Conservation (phyloP, 768 basidiomycete species). For the Cystoderma amianthinum region DNA sequence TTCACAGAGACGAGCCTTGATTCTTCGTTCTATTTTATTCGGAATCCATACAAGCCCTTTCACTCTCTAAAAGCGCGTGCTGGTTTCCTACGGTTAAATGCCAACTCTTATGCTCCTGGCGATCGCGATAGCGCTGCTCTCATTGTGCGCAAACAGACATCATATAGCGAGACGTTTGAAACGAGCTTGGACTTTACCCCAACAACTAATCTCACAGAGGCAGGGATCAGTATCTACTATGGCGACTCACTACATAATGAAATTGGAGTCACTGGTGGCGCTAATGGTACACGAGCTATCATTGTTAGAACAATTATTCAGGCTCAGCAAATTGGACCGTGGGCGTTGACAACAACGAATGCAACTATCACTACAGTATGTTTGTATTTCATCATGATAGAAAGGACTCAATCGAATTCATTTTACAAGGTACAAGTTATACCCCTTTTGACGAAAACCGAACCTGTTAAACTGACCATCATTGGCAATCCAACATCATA, state of each 20-base stretch:
- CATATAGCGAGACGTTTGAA: constrained; percentile 29
- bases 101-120: constrained; percentile 28
- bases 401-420: no score
- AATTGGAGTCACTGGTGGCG: constrained; percentile 20
- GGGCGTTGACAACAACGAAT: constrained; percentile 22
- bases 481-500: constrained; percentile 21
- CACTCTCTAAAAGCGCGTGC: constrained; percentile 19
- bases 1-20: constrained; percentile 21
- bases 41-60: constrained; percentile 31
- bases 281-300: constrained; percentile 14
- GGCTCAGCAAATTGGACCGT: constrained; percentile 26
- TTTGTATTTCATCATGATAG: no score
- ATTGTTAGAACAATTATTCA: constrained; percentile 20
- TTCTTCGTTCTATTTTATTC: constrained; percentile 26
- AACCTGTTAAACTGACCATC: constrained; percentile 21
- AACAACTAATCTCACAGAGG: constrained; percentile 23
- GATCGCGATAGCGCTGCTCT: constrained; percentile 30
- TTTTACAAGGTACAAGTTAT: constrained; percentile 11
- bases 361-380: constrained; percentile 20
- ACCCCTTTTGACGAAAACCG: constrained; percentile 13
- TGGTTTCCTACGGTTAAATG: constrained; percentile 21
- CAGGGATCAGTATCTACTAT: constrained; percentile 27
- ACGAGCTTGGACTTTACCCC: constrained; percentile 24
- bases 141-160: constrained; percentile 28
- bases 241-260: constrained; percentile 30